These are phyloP conservation scores for Fusarium piperis DNA, from an alignment of 2,329 filamentous ascomycete genomes.

Conservation along the genomic window DNA sequence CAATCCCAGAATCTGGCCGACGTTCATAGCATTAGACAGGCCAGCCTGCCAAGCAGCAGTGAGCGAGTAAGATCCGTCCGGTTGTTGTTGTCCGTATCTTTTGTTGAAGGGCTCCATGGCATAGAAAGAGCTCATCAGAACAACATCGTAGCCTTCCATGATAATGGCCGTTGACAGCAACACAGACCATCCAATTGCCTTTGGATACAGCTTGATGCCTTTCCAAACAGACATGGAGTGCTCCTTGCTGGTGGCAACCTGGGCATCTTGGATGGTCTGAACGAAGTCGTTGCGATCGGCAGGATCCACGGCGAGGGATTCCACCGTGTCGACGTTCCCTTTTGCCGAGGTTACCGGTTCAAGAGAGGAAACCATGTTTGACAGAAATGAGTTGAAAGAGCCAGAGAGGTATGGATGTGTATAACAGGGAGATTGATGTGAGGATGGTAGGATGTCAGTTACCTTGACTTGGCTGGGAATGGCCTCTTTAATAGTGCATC, in stretches of 20 bases:
- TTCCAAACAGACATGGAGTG: conserved; percentile 47
- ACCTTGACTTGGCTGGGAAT: not conserved
- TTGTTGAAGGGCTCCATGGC: not conserved
- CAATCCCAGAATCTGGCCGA: not conserved
- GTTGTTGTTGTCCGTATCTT: not conserved
- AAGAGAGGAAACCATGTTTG: not conserved
- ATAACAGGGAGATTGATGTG: not conserved
- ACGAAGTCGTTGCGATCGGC: not conserved
- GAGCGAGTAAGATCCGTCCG: not conserved
- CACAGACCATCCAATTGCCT: not conserved
- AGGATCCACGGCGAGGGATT: not conserved
- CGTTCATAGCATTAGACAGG: not conserved
- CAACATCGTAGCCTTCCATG: not conserved
- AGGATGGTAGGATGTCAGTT: not conserved
- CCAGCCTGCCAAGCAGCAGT: not conserved
- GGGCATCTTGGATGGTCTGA: conserved; percentile 11
- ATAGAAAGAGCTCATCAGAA: not conserved
- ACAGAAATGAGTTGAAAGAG: not conserved
- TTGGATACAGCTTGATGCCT: conserved; percentile 7
- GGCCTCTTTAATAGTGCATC: not conserved
- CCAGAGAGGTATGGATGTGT: not conserved
- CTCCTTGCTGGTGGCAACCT: conserved; percentile 12
- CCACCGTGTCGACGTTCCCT: not conserved
- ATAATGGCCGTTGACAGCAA: not conserved
- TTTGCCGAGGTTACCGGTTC: not conserved